Base-by-base conservation (phyloP, 306 rosid species). In the Pachyrhizus erosus region DNA sequence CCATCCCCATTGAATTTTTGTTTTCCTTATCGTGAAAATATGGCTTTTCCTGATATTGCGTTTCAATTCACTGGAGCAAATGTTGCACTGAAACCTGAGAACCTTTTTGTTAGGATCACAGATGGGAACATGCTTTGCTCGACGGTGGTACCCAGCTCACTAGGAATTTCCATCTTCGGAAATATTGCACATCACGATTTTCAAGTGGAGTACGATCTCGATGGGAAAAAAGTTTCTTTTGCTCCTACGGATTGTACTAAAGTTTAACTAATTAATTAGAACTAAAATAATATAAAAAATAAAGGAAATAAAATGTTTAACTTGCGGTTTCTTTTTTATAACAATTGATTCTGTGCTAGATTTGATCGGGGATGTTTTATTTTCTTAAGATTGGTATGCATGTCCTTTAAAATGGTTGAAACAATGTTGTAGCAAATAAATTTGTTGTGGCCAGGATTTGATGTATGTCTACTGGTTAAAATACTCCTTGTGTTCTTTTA, bases 171-270 rank as follows among this genome's bases (percentile, higher is more conserved):
- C 65, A n/a, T 77, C 23, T 12, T 48, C 11, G 82, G 82, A 64
- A 77, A 49, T 33, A 0, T 65, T 12, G 73, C 74, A 0, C 82
- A 77, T 51, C 1, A 31, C 18, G 9, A 65, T 31, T 13, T 64
- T 27, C 82, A 48, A 15, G 82, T 64, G 64, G 65, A 5, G 65
- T 77, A 77, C 2, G 51, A 77, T 65, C 46, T 77, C 15, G 5
- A 48, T 18, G 82, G 34, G 24, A 48, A 31, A 9, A 64, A 65
- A 24, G 51, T 77, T 65, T 48, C 74, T 18, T 77, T 77, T 48
- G 64, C 24, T 62, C 74, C 74, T 31, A 2, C 74, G 1, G 70
- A 62, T 62, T 62, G 70, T 7, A 15, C 12, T 8, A 62, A 61
- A 29, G 7, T 5, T 62, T 15, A n/a, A 77, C 6, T 42, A 68